phyloP scores from a whole-genome alignment of 345 rosid genomes.

The Eucalyptus albens region DNA sequence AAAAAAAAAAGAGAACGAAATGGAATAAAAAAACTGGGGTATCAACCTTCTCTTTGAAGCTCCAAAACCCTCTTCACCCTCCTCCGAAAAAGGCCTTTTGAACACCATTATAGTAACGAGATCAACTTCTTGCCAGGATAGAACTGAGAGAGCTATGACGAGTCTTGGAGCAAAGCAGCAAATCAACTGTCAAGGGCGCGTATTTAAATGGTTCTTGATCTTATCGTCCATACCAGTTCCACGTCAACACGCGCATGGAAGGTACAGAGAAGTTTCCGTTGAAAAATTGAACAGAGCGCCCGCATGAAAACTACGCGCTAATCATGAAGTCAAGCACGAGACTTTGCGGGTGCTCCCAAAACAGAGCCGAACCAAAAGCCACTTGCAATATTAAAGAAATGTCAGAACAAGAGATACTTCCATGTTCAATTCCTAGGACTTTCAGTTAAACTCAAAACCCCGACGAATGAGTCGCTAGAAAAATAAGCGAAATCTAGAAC shows the following conservation, averaged over 20 bases:
- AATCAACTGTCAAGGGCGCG: background rate
- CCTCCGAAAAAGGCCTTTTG: conserved; percentile 17
- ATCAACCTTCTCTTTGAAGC: conserved; percentile 5
- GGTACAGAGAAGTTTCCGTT: background rate
- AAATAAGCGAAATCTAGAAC: background rate
- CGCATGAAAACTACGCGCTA: background rate
- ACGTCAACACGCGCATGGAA: background rate
- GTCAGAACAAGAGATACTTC: background rate
- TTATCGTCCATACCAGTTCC: background rate
- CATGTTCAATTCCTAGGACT: background rate
- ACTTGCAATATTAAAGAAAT: background rate
- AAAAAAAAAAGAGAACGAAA: background rate
- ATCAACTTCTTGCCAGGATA: background rate
- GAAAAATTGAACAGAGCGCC: background rate
- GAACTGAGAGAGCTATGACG: background rate
- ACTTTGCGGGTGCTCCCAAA: background rate
- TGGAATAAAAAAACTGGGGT: background rate
- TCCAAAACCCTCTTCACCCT: conserved; percentile 8
- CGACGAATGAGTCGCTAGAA: background rate
- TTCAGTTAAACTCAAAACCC: background rate
- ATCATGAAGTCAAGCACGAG: background rate
- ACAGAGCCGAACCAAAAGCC: background rate
- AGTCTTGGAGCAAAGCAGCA: background rate
- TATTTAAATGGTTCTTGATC: background rate
- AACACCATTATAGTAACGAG: background rate